Evolutionary conservation across 148 eudicot species (phyloP).

Genomic region (Camellia lanceoleosa): DNA sequence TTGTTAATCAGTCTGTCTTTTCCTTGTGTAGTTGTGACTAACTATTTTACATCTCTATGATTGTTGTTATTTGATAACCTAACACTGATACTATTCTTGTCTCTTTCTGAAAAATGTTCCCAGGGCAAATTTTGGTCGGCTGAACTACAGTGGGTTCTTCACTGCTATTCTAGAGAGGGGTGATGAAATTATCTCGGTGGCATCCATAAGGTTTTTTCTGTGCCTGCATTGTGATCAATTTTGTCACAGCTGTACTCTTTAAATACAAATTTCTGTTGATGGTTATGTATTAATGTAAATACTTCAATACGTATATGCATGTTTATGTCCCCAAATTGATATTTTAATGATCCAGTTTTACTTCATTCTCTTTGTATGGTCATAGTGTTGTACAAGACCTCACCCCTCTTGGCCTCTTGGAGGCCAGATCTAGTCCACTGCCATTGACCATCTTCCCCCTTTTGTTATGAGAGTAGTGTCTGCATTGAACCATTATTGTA

Average conservation of each 20-base stretch:
- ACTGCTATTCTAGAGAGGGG: constrained; percentile 80
- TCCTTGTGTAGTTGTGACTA: background rate
- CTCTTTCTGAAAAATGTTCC: constrained; percentile 6
- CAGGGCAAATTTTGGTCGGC: constrained; percentile 80
- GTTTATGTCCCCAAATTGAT: too few relatives aligned
- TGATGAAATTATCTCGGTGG: constrained; percentile 71
- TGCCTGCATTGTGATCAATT: constrained; percentile 3
- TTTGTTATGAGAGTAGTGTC: too few relatives aligned
- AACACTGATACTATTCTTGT: background rate
- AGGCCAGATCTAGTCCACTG: too few relatives aligned
- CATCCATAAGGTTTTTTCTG: constrained; percentile 68
- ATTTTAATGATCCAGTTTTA: too few relatives aligned
- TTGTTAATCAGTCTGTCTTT: background rate
- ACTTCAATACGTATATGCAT: too few relatives aligned
- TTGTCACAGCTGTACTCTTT: background rate
- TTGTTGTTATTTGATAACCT: background rate
- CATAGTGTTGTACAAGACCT: too few relatives aligned
- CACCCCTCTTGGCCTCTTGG: too few relatives aligned
- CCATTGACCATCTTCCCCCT: too few relatives aligned
- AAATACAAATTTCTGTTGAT: background rate
- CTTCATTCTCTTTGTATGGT: too few relatives aligned
- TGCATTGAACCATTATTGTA: too few relatives aligned
- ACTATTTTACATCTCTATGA: background rate
- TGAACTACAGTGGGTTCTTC: constrained; percentile 66
- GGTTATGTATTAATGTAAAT: background rate